A percentile compares a stretch with the other conserved stretches of the same genome.
Evolutionary conservation across 768 basidiomycete species (phyloP).

Genomic region (Leccinum aurantiacum): DNA sequence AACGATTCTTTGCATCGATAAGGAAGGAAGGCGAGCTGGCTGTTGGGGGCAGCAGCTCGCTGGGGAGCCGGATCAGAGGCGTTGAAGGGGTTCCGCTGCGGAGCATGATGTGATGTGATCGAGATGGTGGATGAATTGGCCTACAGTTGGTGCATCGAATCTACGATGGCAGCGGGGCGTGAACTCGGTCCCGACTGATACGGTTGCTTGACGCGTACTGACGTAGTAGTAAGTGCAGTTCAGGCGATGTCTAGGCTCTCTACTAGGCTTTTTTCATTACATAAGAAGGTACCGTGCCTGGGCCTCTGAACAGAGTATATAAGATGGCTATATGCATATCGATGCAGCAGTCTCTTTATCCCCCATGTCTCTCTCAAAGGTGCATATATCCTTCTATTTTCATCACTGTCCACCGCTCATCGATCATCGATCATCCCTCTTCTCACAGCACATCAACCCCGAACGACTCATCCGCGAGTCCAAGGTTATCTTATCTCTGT

Average conservation of each 20-base stretch:
- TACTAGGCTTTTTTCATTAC: too few species aligned
- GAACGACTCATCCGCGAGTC: conserved; percentile 61
- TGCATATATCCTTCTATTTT: conserved; percentile 17
- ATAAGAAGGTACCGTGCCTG: neutral
- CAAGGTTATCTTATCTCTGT: conserved; percentile 37
- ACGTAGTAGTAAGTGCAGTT: neutral
- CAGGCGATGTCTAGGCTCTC: too few species aligned
- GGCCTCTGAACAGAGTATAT: conserved; percentile 1
- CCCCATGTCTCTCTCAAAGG: conserved; percentile 62
- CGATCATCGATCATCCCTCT: neutral
- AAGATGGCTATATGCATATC: neutral
- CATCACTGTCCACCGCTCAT: neutral
- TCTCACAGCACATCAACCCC: conserved; percentile 60
- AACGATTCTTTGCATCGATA: conserved; percentile 44
- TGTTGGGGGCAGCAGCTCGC: conserved; percentile 30
- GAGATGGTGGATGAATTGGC: neutral
- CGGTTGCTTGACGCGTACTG: neutral
- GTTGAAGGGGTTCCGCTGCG: conserved; percentile 22
- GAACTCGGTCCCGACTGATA: neutral
- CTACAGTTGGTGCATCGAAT: neutral
- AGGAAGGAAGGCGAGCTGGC: conserved; percentile 39
- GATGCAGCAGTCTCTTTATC: neutral
- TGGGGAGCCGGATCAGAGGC: conserved; percentile 27
- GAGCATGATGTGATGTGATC: neutral
- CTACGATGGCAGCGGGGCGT: neutral